phyloP scores from a whole-genome alignment of 106 monocot genomes.

The Allium cepa region DNA sequence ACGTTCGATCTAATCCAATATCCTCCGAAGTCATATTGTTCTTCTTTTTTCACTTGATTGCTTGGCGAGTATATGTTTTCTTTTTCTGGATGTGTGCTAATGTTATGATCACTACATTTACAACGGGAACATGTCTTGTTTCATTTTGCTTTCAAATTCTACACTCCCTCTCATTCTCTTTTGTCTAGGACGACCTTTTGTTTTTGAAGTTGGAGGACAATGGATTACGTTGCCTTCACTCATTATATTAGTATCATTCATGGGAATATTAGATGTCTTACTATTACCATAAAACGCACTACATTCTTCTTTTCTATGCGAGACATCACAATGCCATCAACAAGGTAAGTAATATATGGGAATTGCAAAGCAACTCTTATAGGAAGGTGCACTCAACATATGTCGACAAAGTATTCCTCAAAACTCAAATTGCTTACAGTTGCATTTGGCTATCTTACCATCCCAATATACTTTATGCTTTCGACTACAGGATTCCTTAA shows the following conservation, averaged over 20 bases:
- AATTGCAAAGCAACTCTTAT: not conserved
- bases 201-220: not conserved
- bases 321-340: too few species aligned
- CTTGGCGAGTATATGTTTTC: not conserved
- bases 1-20: not conserved
- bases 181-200: conserved; percentile 2
- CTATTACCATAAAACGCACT: not conserved
- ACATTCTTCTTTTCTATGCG: not conserved
- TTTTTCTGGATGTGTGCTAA: not conserved
- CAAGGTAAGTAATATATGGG: not conserved
- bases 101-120: not conserved
- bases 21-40: not conserved
- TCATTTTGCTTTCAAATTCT: not conserved
- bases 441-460: not conserved
- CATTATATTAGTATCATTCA: not conserved
- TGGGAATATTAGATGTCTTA: not conserved
- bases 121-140: not conserved
- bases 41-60: not conserved
- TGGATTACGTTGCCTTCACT: not conserved
- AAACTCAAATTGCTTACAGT: conserved; percentile 9
- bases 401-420: conserved; percentile 6
- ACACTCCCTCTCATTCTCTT: not conserved
- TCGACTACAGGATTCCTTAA: not conserved
- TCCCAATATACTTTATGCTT: not conserved
- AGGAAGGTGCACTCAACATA: not conserved